These are phyloP conservation scores for Pyrenochaeta sp. DNA, from an alignment of 2,329 filamentous ascomycete genomes.

Conservation along the genomic window DNA sequence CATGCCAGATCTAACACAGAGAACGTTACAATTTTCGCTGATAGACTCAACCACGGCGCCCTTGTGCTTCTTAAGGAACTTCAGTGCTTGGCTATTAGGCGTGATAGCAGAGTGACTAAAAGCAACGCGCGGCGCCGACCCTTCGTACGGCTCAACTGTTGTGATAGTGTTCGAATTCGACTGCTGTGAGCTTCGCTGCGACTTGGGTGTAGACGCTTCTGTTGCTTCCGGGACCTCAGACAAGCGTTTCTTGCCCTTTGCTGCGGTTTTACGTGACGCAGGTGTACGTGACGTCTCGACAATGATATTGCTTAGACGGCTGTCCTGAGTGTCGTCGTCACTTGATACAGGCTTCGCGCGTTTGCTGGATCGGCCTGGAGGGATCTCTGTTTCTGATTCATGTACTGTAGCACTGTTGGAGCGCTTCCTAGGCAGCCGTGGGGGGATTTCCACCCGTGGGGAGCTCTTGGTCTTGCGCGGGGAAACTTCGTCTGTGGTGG, in stretches of 20 bases:
- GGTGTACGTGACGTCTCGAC: background rate
- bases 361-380: slow-evolving; percentile 18
- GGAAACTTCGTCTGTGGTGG: background rate
- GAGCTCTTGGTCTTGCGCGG: slow-evolving; percentile 1
- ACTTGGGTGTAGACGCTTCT: slow-evolving; percentile 23
- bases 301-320: slow-evolving; percentile 14
- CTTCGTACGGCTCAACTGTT: slow-evolving; percentile 29
- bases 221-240: slow-evolving; percentile 5
- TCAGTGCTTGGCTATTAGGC: slow-evolving; percentile 30
- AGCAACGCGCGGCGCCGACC: slow-evolving; percentile 38
- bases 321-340: slow-evolving; percentile 18
- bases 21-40: slow-evolving; percentile 41
- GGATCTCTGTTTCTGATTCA: slow-evolving; percentile 2
- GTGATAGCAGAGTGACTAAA: slow-evolving; percentile 45
- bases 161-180: slow-evolving; percentile 10
- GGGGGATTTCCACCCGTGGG: slow-evolving; percentile 15
- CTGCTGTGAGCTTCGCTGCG: slow-evolving; percentile 28
- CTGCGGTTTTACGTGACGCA: slow-evolving; percentile 4
- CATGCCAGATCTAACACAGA: slow-evolving; percentile 48
- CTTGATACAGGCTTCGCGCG: slow-evolving; percentile 19
- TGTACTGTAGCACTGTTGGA: slow-evolving; percentile 7
- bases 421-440: slow-evolving; percentile 22
- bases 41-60: slow-evolving; percentile 40
- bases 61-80: slow-evolving; percentile 47
- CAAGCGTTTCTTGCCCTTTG: slow-evolving; percentile 21